These are phyloP conservation scores for Eudorina sp. DNA, from an alignment of 139 green algal genomes.

Conservation along the genomic window DNA sequence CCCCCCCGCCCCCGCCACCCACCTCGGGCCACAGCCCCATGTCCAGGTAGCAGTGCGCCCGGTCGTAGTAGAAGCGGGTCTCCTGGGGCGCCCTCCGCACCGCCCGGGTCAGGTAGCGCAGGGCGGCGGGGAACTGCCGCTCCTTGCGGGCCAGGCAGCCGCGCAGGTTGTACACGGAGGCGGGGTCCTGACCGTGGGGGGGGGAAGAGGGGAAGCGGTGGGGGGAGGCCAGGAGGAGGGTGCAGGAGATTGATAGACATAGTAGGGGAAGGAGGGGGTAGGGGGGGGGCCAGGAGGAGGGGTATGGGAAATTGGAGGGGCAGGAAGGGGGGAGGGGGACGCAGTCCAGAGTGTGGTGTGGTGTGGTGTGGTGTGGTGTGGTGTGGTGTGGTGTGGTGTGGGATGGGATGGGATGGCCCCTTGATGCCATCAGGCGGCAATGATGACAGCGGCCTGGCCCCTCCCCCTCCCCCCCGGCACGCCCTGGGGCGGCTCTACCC, in stretches of 20 bases:
- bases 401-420: too few species aligned
- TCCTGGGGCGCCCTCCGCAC: slow-evolving; percentile 13
- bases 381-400: too few species aligned
- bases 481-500: too few species aligned
- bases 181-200: slow-evolving; percentile 50
- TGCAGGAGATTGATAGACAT: neutral
- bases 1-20: neutral
- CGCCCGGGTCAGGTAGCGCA: slow-evolving; percentile 35
- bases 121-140: slow-evolving; percentile 27
- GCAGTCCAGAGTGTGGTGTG: too few species aligned
- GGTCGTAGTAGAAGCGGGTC: slow-evolving; percentile 48
- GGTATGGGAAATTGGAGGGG: neutral
- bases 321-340: neutral
- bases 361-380: too few species aligned
- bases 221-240: neutral
- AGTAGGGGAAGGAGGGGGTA: neutral
- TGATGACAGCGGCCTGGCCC: too few species aligned
- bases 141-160: slow-evolving; percentile 57
- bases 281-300: neutral
- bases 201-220: neutral
- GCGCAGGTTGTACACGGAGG: slow-evolving; percentile 56
- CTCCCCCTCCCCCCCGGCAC: too few species aligned
- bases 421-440: too few species aligned
- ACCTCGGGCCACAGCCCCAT: slow-evolving; percentile 29
- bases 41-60: slow-evolving; percentile 47